A percentile compares a stretch with the other conserved stretches of the same genome.
phyloP scores from a whole-genome alignment of 2,329 filamentous ascomycete species.

The Mollisiaceae sp. region DNA sequence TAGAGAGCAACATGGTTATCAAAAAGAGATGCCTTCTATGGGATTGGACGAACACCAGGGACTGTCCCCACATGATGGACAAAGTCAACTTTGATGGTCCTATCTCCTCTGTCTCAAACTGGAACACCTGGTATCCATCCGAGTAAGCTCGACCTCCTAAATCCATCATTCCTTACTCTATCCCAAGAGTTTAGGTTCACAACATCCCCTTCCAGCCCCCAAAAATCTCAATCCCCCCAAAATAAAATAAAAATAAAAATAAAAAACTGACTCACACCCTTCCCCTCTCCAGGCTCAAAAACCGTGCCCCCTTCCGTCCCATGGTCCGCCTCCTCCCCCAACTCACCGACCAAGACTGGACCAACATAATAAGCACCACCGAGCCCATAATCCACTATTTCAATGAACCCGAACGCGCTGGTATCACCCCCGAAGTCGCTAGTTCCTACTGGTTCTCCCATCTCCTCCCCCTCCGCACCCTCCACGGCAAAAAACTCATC shows the following conservation, averaged over 20 bases:
- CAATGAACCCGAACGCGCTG: slow-evolving; percentile 50
- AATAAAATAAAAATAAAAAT: no score
- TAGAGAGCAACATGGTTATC: slow-evolving; percentile 6
- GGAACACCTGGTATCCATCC: slow-evolving; percentile 23
- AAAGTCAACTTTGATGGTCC: slow-evolving; percentile 18
- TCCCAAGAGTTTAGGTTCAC: no score
- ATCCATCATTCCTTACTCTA: neutral
- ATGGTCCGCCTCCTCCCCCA: slow-evolving; percentile 11
- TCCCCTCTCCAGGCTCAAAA: neutral
- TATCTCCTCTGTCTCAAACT: slow-evolving; percentile 18
- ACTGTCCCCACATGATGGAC: slow-evolving; percentile 16
- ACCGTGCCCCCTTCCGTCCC: slow-evolving; percentile 16
- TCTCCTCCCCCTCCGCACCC: slow-evolving; percentile 43
- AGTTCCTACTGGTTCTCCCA: slow-evolving; percentile 45
- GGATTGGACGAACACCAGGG: slow-evolving; percentile 23
- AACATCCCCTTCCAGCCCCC: no score
- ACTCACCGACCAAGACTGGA: slow-evolving; percentile 19
- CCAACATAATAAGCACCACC: slow-evolving; percentile 26
- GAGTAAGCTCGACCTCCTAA: neutral
- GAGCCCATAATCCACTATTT: slow-evolving; percentile 47
- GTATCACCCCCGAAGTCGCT: slow-evolving; percentile 43
- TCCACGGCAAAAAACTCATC: slow-evolving; percentile 44
- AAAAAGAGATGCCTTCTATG: slow-evolving; percentile 23
- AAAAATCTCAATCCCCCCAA: no score
- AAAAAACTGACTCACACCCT: neutral